phyloP scores from a whole-genome alignment of 495 filamentous ascomycete species.

The Penicillium angulare region DNA sequence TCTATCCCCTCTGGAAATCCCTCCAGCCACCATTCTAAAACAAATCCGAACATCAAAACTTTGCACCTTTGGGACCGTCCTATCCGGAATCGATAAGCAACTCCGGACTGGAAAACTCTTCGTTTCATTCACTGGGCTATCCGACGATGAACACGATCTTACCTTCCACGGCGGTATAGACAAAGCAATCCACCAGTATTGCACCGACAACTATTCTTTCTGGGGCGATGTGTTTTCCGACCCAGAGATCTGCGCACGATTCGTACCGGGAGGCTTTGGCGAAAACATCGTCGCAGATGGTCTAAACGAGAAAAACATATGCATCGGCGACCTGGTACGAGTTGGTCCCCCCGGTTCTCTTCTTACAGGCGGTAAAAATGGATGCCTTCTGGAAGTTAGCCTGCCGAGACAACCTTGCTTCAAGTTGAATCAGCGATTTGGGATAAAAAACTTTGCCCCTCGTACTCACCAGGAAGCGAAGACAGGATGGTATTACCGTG shows the following conservation, averaged over 20 bases:
- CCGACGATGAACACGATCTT: conserved; percentile 12
- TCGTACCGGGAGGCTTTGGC: conserved; percentile 5
- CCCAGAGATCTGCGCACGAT: neutral
- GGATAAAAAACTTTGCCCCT: conserved; percentile 3
- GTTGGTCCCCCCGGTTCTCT: conserved; percentile 3
- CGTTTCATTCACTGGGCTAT: too few species aligned
- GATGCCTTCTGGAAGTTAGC: conserved; percentile 6
- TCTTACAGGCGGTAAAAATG: too few species aligned
- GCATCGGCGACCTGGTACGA: conserved; percentile 8
- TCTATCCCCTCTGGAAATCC: too few species aligned
- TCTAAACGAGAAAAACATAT: conserved; percentile 9
- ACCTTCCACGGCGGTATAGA: conserved; percentile 12
- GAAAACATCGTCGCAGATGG: conserved; percentile 4
- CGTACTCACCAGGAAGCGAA: neutral
- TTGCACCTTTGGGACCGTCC: too few species aligned
- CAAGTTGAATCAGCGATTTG: conserved; percentile 13
- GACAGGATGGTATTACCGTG: conserved; percentile 14
- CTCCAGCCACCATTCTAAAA: too few species aligned
- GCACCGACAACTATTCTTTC: conserved; percentile 1
- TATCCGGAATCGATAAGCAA: too few species aligned
- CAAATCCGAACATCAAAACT: too few species aligned
- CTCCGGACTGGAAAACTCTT: too few species aligned
- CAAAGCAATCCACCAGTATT: conserved; percentile 11
- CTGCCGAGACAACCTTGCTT: conserved; percentile 13
- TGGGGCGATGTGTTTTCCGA: conserved; percentile 7